Percentiles rank a stretch among this genome's conserved stretches.
These are phyloP conservation scores for Lotmaria passim DNA, from an alignment of 208 protist species.

Conservation along the genomic window DNA sequence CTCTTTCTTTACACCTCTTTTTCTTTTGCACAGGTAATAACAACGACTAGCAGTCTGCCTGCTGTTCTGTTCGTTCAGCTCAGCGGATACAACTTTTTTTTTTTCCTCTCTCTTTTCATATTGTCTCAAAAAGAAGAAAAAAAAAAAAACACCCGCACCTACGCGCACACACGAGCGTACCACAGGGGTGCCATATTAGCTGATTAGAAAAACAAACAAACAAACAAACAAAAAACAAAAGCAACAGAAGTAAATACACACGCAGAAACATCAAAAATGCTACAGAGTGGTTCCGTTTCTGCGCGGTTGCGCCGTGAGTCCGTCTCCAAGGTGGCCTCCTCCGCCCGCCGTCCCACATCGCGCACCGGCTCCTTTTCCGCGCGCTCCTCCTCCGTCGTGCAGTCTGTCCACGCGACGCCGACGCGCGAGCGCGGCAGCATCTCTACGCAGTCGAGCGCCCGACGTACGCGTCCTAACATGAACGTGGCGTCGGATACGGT, in stretches of 20 bases:
- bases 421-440: conserved; percentile 11
- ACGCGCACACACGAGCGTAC: too few relatives aligned
- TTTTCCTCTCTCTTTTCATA: too few relatives aligned
- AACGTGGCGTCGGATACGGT: conserved; percentile 1
- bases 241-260: too few relatives aligned
- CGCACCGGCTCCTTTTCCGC: conserved; percentile 10
- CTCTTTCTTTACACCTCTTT: too few relatives aligned
- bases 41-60: too few relatives aligned
- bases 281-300: conserved; percentile 3
- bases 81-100: too few relatives aligned
- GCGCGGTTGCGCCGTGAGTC: conserved; percentile 14
- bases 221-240: not conserved
- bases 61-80: too few relatives aligned
- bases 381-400: conserved; percentile 7
- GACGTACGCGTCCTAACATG: conserved; percentile 3
- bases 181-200: too few relatives aligned
- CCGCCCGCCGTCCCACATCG: conserved; percentile 15
- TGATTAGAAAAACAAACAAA: not conserved
- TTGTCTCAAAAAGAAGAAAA: too few relatives aligned
- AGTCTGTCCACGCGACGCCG: conserved; percentile 22
- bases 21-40: too few relatives aligned
- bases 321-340: conserved; percentile 4
- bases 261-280: conserved; percentile 12
- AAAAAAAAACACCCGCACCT: too few relatives aligned
- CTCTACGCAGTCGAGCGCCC: conserved; percentile 9